Conservation (phyloP, 2,329 filamentous ascomycete species). For the Ophiosphaerella herpotricha region DNA sequence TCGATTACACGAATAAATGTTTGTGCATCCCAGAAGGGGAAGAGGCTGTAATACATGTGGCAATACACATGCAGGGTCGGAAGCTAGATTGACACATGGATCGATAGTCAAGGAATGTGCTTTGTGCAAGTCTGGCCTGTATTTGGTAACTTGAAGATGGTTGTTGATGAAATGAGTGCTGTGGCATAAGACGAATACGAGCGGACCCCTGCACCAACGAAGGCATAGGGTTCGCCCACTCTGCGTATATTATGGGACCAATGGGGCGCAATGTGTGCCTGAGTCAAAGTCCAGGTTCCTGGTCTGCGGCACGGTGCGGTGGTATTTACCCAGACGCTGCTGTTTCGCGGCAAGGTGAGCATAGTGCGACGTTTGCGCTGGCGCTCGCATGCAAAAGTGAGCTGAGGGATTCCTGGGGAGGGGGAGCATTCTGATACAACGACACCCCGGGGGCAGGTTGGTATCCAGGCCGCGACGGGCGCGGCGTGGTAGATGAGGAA, state of each 20-base stretch:
- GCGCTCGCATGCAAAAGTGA: too few relatives aligned
- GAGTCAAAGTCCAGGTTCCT: not conserved
- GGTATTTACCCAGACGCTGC: too few relatives aligned
- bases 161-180: too few relatives aligned
- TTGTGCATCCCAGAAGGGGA: not conserved
- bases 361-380: too few relatives aligned
- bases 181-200: too few relatives aligned
- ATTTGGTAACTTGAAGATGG: not conserved
- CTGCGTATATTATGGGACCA: not conserved
- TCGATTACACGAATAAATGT: constrained; percentile 4
- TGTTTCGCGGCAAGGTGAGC: too few relatives aligned
- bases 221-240: too few relatives aligned
- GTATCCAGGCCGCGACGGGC: too few relatives aligned
- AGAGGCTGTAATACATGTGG: not conserved
- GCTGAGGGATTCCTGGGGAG: not conserved
- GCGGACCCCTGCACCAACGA: too few relatives aligned
- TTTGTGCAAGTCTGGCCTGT: not conserved
- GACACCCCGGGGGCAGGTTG: too few relatives aligned
- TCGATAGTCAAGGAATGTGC: not conserved
- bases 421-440: not conserved
- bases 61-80: not conserved
- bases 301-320: not conserved
- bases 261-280: not conserved
- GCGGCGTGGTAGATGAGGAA: too few relatives aligned
- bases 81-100: not conserved